Evolutionary conservation across 1,284 basidiomycete species (phyloP).

Genomic region (Tilletia walkeri): DNA sequence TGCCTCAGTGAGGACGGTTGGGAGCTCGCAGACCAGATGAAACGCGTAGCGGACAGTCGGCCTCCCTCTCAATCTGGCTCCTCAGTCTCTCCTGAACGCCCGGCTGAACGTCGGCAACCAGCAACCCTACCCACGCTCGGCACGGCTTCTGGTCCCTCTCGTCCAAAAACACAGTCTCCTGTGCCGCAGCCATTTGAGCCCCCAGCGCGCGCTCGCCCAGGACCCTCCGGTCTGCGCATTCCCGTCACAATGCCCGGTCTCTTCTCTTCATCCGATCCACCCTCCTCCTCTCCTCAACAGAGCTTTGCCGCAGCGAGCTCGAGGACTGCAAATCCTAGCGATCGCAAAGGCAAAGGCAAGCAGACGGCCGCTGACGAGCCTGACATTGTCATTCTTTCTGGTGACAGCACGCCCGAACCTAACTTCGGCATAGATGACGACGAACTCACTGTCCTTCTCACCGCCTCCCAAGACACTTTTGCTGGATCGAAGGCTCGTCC

Average conservation of each 20-base stretch:
- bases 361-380: not conserved
- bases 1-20: slow-evolving; percentile 47
- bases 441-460: too few relatives aligned
- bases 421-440: not conserved
- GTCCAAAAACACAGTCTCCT: too few relatives aligned
- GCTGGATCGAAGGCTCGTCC: too few relatives aligned
- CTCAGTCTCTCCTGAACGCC: slow-evolving; percentile 7
- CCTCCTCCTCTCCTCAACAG: slow-evolving; percentile 8
- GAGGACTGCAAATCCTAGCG: too few relatives aligned
- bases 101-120: not conserved
- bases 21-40: slow-evolving; percentile 32
- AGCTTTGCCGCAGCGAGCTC: not conserved
- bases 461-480: too few relatives aligned
- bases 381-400: slow-evolving; percentile 1
- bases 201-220: not conserved
- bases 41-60: not conserved
- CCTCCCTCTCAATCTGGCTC: not conserved
- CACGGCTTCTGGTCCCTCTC: not conserved
- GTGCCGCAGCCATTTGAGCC: too few relatives aligned
- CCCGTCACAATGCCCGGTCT: slow-evolving; percentile 18
- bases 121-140: not conserved
- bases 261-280: slow-evolving; percentile 19
- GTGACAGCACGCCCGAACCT: not conserved
- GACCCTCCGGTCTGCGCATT: not conserved
- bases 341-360: slow-evolving; percentile 2